Evolutionary conservation across 139 green algal genomes (phyloP), one percentile per base, ranked within the genome.

Genomic region (Chara braunii): DNA sequence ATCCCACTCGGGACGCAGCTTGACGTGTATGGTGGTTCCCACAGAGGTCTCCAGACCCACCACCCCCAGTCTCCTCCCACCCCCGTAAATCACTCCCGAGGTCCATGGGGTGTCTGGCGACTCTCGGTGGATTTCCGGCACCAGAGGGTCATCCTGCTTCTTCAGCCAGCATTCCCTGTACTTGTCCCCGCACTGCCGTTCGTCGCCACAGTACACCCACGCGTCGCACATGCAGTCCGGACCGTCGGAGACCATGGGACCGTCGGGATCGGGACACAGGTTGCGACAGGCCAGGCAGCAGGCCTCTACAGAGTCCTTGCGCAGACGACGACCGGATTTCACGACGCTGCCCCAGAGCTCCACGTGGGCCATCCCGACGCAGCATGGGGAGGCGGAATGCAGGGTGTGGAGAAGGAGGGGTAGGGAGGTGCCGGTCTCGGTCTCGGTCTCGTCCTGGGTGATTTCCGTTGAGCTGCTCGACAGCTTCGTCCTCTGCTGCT

Each of bases 171-270:
- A 71, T 53, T 71, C 51, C 28, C 37, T 50, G 29, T 70, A 51
- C 11, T 35, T 51, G 24, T 67, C 50, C 3, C 29, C 37, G 54
- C 63, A 72, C 34, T 22, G 55, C 7, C 30, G 31, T 23, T 72
- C 31, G 54, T 70, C 59, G 24, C 42, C 63, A 28, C 63, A 72
- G 63, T 72, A 72, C 22, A 72, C 63, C 63, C 63, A 72, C 22
- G 63, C 31, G 51, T 72, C 65, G 51, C 63, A 72, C 24, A 44
- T 8, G 51, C 63, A 72, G 22, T 61, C 56, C 23, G 36, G 14
- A 14, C 60, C 24, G 23, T n/a, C 53, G n/a, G n/a, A n/a, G n/a
- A n/a, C n/a, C n/a, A n/a, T n/a, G n/a, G n/a, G n/a, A n/a, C n/a
- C n/a, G n/a, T n/a, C n/a, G n/a, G n/a, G n/a, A n/a, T n/a, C n/a